phyloP scores from a whole-genome alignment of 148 eudicot species.

The Rhododendron kiyosumense region DNA sequence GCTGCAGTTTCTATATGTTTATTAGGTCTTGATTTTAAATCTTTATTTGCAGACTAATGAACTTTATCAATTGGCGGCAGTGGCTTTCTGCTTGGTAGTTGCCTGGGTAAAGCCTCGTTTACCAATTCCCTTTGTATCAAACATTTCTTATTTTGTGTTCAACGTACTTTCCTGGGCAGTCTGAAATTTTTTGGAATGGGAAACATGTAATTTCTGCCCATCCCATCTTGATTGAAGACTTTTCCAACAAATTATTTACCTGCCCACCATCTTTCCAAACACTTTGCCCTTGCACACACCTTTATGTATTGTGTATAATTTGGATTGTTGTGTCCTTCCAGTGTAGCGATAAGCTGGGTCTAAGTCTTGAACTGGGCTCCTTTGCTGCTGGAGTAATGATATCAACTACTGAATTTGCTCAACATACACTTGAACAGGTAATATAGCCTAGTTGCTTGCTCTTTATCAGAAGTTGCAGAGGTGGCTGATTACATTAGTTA shows the following conservation, averaged over 20 bases:
- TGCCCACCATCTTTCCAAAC: not conserved
- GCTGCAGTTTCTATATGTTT: not conserved
- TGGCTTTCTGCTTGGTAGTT: constrained; percentile 94
- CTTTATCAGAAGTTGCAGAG: not conserved
- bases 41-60: constrained; percentile 83
- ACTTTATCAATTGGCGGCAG: constrained; percentile 94
- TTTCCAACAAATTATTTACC: not conserved
- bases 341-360: constrained; percentile 97
- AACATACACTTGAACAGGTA: constrained; percentile 97
- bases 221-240: not conserved
- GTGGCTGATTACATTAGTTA: not conserved
- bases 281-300: not conserved
- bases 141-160: not conserved
- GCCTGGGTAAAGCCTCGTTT: constrained; percentile 76
- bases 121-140: constrained; percentile 1
- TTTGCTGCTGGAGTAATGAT: constrained; percentile 99
- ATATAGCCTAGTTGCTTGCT: constrained; percentile 12
- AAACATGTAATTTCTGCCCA: not conserved
- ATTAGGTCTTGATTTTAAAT: constrained; percentile 1
- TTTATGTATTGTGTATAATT: constrained; percentile 4
- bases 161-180: not conserved
- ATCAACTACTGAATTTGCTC: constrained; percentile 95
- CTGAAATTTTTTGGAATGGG: not conserved
- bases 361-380: constrained; percentile 94
- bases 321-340: constrained; percentile 39